Evolutionary conservation across 2,329 filamentous ascomycete genomes (phyloP).

Genomic region (Exophiala oligosperma): DNA sequence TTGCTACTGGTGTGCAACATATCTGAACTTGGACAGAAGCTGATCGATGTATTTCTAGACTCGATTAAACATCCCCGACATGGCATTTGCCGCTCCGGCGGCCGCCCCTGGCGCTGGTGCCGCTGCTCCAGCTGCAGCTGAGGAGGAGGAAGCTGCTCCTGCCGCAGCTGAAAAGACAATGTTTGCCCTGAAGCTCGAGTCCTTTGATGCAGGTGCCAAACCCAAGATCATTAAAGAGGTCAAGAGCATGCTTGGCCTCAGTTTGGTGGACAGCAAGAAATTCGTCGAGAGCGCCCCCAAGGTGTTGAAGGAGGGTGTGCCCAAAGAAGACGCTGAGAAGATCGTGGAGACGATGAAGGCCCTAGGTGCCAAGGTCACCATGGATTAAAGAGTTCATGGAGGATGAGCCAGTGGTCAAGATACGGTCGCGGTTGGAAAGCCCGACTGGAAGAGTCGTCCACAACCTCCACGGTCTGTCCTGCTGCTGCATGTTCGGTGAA

Average conservation of each 20-base stretch:
- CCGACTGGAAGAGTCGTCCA: background rate
- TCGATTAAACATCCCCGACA: conserved; percentile 95
- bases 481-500: background rate
- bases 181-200: conserved; percentile 92
- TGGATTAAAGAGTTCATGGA: conserved; percentile 66
- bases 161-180: conserved; percentile 91
- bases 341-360: conserved; percentile 93
- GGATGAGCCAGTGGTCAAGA: background rate
- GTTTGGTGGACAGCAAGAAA: conserved; percentile 99
- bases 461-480: background rate
- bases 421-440: background rate
- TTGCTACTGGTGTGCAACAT: background rate
- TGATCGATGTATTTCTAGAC: conserved; percentile 54
- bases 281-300: conserved; percentile 97
- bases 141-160: conserved; percentile 85
- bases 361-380: conserved; percentile 80
- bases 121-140: conserved; percentile 59
- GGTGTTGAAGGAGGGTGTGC: conserved; percentile 97
- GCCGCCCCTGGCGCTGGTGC: conserved; percentile 61
- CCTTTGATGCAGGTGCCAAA: conserved; percentile 85
- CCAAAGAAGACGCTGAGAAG: conserved; percentile 99
- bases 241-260: conserved; percentile 91
- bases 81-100: conserved; percentile 87
- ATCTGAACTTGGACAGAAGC: conserved; percentile 1
- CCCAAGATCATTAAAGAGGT: conserved; percentile 99